Percentiles rank a stretch among this genome's conserved stretches.
Conservation (phyloP, 1,284 basidiomycete genomes). For the Boletus sp. region DNA sequence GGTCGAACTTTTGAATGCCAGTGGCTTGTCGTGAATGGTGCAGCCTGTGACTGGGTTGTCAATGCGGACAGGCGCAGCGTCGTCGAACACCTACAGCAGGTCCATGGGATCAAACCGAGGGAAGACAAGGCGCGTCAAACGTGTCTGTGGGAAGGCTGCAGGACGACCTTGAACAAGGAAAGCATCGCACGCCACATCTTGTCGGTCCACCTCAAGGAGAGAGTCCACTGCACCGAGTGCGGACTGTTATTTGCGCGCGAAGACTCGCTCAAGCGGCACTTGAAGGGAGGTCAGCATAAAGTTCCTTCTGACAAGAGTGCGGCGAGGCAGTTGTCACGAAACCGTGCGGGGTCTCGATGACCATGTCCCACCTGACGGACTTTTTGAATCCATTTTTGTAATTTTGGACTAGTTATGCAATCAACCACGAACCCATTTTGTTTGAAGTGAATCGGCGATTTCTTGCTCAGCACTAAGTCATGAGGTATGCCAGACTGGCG, state of each 20-base stretch:
- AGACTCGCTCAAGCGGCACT: slow-evolving; percentile 26
- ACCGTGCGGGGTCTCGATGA: background rate
- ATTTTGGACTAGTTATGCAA: no score
- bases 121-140: slow-evolving; percentile 20
- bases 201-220: slow-evolving; percentile 20
- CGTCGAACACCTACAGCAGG: slow-evolving; percentile 14
- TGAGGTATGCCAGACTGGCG: no score
- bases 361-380: background rate
- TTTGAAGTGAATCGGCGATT: no score
- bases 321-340: background rate
- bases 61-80: slow-evolving; percentile 17
- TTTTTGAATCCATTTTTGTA: no score
- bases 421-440: no score
- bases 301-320: background rate
- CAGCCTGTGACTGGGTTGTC: slow-evolving; percentile 5
- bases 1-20: slow-evolving; percentile 2
- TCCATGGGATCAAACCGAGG: slow-evolving; percentile 15
- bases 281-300: slow-evolving; percentile 16
- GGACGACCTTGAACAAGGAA: slow-evolving; percentile 21
- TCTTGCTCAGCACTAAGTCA: no score
- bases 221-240: slow-evolving; percentile 4
- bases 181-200: slow-evolving; percentile 25
- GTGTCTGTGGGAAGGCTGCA: slow-evolving; percentile 20
- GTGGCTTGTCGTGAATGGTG: slow-evolving; percentile 12
- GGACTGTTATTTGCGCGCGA: slow-evolving; percentile 25